Conservation (phyloP, 768 basidiomycete species). For the Lenzites betulinus region DNA sequence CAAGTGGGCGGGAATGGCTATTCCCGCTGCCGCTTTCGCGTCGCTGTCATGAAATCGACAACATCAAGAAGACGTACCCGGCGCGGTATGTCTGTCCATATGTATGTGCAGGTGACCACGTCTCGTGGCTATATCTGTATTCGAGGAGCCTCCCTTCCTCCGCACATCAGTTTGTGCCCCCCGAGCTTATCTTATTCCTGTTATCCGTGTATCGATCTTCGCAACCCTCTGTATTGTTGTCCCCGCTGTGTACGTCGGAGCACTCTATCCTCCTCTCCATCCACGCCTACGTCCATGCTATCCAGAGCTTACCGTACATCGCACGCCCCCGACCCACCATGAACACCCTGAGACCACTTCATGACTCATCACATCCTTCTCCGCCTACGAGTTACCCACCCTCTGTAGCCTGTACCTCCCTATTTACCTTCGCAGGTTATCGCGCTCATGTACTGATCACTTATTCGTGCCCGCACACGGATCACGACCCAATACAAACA, state of each 20-base stretch:
- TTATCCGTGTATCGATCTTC: background rate
- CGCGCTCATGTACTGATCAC: background rate
- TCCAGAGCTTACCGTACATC: background rate
- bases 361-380: too few species aligned
- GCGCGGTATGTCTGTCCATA: too few species aligned
- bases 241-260: background rate
- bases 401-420: constrained; percentile 2
- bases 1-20: background rate
- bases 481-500: background rate
- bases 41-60: too few species aligned
- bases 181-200: background rate
- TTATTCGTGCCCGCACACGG: background rate
- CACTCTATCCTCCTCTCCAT: background rate
- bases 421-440: background rate
- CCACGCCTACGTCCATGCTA: background rate
- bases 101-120: too few species aligned
- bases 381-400: background rate
- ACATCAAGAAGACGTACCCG: too few species aligned
- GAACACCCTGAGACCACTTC: too few species aligned
- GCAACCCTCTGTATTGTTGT: background rate
- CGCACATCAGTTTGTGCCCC: background rate
- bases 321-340: background rate
- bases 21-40: too few species aligned
- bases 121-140: background rate
- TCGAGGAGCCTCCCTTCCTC: background rate